Conservation (phyloP, 2,329 filamentous ascomycete species). For the Clonostachys rosea region DNA sequence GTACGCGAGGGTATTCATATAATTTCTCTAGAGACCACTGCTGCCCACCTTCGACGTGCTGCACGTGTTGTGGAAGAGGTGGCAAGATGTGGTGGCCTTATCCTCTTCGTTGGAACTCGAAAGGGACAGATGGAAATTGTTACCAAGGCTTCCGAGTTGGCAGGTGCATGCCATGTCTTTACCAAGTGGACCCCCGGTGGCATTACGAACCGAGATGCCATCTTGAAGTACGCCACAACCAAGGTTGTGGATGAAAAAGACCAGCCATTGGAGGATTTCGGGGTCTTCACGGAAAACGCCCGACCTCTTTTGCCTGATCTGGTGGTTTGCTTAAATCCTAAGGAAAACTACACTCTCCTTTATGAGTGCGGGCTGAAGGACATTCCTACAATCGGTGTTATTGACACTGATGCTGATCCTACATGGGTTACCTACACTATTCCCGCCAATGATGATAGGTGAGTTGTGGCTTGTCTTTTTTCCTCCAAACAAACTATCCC, state of each 20-base stretch:
- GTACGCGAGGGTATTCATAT: slow-evolving; percentile 86
- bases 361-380: slow-evolving; percentile 86
- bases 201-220: slow-evolving; percentile 90
- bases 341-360: slow-evolving; percentile 86
- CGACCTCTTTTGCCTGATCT: slow-evolving; percentile 78
- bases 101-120: slow-evolving; percentile 87
- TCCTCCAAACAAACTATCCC: background rate
- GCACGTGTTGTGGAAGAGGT: slow-evolving; percentile 91
- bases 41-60: slow-evolving; percentile 84
- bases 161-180: slow-evolving; percentile 82
- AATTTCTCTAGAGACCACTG: slow-evolving; percentile 85
- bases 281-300: slow-evolving; percentile 57
- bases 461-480: slow-evolving; percentile 15
- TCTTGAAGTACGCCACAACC: slow-evolving; percentile 65
- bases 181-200: slow-evolving; percentile 88
- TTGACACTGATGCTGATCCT: slow-evolving; percentile 90
- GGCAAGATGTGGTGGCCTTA: slow-evolving; percentile 73
- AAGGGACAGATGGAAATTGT: slow-evolving; percentile 77
- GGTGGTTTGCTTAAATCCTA: slow-evolving; percentile 86
- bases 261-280: slow-evolving; percentile 53
- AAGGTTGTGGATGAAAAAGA: slow-evolving; percentile 79
- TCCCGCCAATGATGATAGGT: slow-evolving; percentile 94
- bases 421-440: slow-evolving; percentile 96
- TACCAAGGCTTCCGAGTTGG: slow-evolving; percentile 73
- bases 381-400: slow-evolving; percentile 89